phyloP scores from a whole-genome alignment of 2,329 filamentous ascomycete species.

The Orbilia brochopaga region DNA sequence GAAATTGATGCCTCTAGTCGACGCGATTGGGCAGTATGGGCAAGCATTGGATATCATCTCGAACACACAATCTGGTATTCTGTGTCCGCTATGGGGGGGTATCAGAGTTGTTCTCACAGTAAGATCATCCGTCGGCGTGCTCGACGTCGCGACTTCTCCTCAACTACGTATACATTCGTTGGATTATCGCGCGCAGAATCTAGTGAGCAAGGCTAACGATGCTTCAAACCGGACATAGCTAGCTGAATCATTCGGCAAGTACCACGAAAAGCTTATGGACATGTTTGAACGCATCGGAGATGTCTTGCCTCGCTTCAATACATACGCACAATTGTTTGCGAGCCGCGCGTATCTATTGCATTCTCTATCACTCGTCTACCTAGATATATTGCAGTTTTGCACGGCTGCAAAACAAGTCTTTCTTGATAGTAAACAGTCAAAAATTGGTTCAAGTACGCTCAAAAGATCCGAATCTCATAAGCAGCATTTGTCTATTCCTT shows the following conservation, averaged over 20 bases:
- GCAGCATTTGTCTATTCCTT: no score
- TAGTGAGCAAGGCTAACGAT: no score
- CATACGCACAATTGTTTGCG: slow-evolving; percentile 53
- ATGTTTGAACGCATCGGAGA: slow-evolving; percentile 55
- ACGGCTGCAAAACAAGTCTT: slow-evolving; percentile 51
- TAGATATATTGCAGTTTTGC: slow-evolving; percentile 54
- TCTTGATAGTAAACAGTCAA: slow-evolving; percentile 13
- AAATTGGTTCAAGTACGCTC: background rate
- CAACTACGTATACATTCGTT: no score
- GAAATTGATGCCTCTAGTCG: slow-evolving; percentile 52
- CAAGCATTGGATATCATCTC: slow-evolving; percentile 53
- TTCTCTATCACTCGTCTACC: slow-evolving; percentile 52
- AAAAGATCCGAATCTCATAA: background rate
- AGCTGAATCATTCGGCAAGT: slow-evolving; percentile 52
- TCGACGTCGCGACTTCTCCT: no score
- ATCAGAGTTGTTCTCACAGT: slow-evolving; percentile 54
- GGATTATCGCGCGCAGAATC: no score
- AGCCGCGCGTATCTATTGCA: slow-evolving; percentile 52
- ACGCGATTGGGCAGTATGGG: slow-evolving; percentile 54
- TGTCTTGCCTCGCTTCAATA: slow-evolving; percentile 52
- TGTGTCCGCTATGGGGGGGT: slow-evolving; percentile 54
- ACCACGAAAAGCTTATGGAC: slow-evolving; percentile 53
- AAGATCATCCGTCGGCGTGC: no score
- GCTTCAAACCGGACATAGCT: slow-evolving; percentile 29
- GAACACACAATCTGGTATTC: slow-evolving; percentile 51